These are phyloP conservation scores for Aureobasidium musti DNA, from an alignment of 2,329 filamentous ascomycete species.

Conservation along the genomic window DNA sequence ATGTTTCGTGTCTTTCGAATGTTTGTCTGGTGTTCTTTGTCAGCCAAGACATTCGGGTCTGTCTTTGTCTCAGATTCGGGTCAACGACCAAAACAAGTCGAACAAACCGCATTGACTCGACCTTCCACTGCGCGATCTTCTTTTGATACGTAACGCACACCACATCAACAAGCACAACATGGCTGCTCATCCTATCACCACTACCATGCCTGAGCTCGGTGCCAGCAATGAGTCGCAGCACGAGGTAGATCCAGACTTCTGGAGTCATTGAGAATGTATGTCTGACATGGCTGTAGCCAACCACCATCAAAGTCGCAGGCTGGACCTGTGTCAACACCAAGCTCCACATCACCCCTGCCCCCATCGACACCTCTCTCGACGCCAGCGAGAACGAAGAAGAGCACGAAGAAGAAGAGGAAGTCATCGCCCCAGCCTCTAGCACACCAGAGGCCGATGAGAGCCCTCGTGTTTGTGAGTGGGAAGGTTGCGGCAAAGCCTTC, in stretches of 20 bases:
- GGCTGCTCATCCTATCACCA: background rate
- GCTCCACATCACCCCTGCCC: background rate
- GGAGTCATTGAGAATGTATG: background rate
- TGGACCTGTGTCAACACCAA: background rate
- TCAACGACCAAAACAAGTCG: background rate
- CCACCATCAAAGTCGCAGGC: background rate
- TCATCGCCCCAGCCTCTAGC: no score
- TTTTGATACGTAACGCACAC: no score
- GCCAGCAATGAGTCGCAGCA: background rate
- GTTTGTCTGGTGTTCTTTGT: background rate
- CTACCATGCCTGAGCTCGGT: background rate
- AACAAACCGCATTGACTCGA: background rate
- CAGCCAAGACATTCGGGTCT: background rate
- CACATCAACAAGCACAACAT: background rate
- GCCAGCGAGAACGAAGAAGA: background rate
- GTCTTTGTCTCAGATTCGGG: no score
- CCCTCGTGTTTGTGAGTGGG: background rate
- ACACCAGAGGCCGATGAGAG: no score
- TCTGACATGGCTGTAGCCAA: background rate
- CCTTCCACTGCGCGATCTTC: no score
- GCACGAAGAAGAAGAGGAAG: background rate
- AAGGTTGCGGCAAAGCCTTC: background rate
- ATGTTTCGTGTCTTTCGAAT: background rate
- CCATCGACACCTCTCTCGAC: background rate
- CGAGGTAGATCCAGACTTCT: background rate